Evolutionary conservation across 1,284 basidiomycete species (phyloP).

Genomic region (Hemileia vastatrix): DNA sequence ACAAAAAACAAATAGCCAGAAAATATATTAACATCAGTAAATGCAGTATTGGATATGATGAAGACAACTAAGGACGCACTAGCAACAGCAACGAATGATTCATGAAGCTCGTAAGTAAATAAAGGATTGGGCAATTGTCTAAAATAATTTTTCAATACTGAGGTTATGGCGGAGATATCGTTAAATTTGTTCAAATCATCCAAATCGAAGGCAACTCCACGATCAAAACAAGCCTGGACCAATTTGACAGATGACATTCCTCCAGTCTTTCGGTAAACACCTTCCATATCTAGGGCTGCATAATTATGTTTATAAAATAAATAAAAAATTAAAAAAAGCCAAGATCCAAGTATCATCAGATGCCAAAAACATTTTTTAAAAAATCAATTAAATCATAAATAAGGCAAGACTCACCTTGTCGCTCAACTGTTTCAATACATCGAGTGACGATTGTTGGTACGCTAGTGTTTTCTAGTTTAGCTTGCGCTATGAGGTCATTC

Average conservation of each 20-base stretch:
- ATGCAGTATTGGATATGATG: not conserved
- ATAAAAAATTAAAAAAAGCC: not conserved
- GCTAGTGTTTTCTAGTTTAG: slow-evolving; percentile 59
- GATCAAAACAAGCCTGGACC: slow-evolving; percentile 90
- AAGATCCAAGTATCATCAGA: not conserved
- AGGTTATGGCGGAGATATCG: slow-evolving; percentile 92
- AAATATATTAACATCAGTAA: not conserved
- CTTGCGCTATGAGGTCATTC: slow-evolving; percentile 72
- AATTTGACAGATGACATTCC: slow-evolving; percentile 82
- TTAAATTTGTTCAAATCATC: slow-evolving; percentile 80
- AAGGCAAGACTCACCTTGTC: slow-evolving; percentile 54
- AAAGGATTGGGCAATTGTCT: slow-evolving; percentile 79
- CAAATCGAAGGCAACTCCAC: slow-evolving; percentile 73
- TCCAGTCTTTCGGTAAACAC: slow-evolving; percentile 94
- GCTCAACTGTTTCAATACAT: slow-evolving; percentile 85
- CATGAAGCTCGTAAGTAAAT: slow-evolving; percentile 80
- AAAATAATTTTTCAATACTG: slow-evolving; percentile 95
- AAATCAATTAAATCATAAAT: not conserved
- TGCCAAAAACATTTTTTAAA: not conserved
- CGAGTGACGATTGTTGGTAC: slow-evolving; percentile 88
- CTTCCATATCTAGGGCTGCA: slow-evolving; percentile 77
- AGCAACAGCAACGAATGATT: slow-evolving; percentile 54
- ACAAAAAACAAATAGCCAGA: not conserved
- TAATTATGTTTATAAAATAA: no score
- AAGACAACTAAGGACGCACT: not conserved